Base-by-base conservation (phyloP, 129 eudicot species). In the Rutidosis leptorrhynchoides region DNA sequence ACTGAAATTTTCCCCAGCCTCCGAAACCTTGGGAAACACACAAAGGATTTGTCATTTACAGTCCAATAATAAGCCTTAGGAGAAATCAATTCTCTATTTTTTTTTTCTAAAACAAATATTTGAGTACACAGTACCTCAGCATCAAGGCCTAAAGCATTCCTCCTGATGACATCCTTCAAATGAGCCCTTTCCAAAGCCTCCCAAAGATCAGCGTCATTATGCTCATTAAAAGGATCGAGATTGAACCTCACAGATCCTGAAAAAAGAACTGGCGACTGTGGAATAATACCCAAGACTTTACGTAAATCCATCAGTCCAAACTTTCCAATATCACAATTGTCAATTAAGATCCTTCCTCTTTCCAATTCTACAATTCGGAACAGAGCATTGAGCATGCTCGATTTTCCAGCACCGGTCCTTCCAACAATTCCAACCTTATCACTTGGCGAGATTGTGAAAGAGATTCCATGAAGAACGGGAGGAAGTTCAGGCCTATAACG, bases 61-160 rank as follows among this genome's bases (percentile, higher is more conserved):
- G n/a, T n/a, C n/a, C n/a, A n/a, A n/a, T n/a, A n/a, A n/a, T n/a
- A n/a, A n/a, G n/a, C n/a, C n/a, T n/a, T n/a, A n/a, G n/a, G n/a
- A n/a, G n/a, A n/a, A n/a, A n/a, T n/a, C n/a, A n/a, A n/a, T n/a
- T n/a, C n/a, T n/a, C n/a, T n/a, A n/a, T n/a, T n/a, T n/a, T n/a
- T n/a, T n/a, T n/a, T n/a, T n/a, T n/a, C n/a, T n/a, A n/a, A n/a
- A n/a, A n/a, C n/a, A n/a, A n/a, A n/a, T n/a, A n/a, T n/a, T n/a
- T n/a, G n/a, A n/a, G n/a, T n/a, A n/a, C n/a, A n/a, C n/a, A n/a
- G 62, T 76, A 93, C 99, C 97, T 89, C 95, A 16, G 99, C 93
- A 81, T 94, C 95, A 65, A 94, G 80, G 51, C 99, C 99, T 51
- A 84, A 77, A 22, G 93, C 68, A 66, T 82, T 94, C 67, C 95